Evolutionary conservation across 495 filamentous ascomycete species (phyloP).

Genomic region (Apiosordaria backusii): DNA sequence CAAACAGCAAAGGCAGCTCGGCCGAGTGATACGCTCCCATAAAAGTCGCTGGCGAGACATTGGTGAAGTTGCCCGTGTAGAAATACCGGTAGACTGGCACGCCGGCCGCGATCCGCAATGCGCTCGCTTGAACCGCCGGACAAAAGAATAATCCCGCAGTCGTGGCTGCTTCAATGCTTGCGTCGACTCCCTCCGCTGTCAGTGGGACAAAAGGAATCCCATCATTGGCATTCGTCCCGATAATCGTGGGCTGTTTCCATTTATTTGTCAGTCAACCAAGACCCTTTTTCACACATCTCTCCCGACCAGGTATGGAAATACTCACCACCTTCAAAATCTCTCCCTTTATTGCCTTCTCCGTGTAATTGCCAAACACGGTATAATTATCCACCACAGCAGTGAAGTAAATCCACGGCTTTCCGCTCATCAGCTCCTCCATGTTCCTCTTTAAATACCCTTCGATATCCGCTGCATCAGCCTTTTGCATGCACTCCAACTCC

Average conservation of each 20-base stretch:
- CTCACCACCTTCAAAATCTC: slow-evolving; percentile 24
- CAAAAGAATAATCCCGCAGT: slow-evolving; percentile 29
- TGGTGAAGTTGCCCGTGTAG: slow-evolving; percentile 48
- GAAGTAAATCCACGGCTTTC: slow-evolving; percentile 30
- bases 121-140: slow-evolving; percentile 21
- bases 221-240: slow-evolving; percentile 25
- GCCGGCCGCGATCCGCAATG: slow-evolving; percentile 26
- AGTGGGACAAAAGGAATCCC: slow-evolving; percentile 21
- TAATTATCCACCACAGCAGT: slow-evolving; percentile 17
- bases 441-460: slow-evolving; percentile 32
- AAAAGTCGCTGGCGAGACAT: slow-evolving; percentile 38
- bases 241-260: slow-evolving; percentile 17
- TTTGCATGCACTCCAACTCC: slow-evolving; percentile 47
- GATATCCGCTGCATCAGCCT: slow-evolving; percentile 28
- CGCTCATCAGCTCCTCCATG: slow-evolving; percentile 29
- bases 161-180: slow-evolving; percentile 5
- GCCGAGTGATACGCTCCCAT: slow-evolving; percentile 52
- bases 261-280: background rate
- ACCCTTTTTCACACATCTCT: background rate
- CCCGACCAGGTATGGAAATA: background rate
- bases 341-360: slow-evolving; percentile 1
- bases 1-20: slow-evolving; percentile 51
- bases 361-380: slow-evolving; percentile 47
- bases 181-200: slow-evolving; percentile 13
- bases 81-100: slow-evolving; percentile 41